Base-by-base conservation (phyloP, 169 alveolate genomes). In the Perkinsus olseni region DNA sequence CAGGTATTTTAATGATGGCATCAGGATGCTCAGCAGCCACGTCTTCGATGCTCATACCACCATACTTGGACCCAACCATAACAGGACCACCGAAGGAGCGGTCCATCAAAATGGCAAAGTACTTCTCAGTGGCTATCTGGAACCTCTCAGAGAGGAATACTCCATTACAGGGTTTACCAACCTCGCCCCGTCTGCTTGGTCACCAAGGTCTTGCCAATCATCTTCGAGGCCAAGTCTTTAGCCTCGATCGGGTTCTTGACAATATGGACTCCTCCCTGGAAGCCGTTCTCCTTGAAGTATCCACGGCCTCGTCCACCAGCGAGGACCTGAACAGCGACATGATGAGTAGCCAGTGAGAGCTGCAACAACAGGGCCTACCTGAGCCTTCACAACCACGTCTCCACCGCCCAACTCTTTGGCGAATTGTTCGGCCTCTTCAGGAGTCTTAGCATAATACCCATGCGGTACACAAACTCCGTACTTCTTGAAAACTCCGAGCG, bases 41-140 rank as follows among this genome's bases (percentile, higher is more conserved):
- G 74, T 98, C 99, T 94, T 98, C 99, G 38, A 98, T 98, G 91
- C 96, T 95, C 91, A 97, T 96, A 20, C 99, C 99, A 40, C 99
- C 99, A 74, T 95, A 96, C 91, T 94, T 96, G 39, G 98, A 96
- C 82, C 97, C 97, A 0, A 98, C 95, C 62, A 97, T 94, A 28
- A 96, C 96, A 38, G 99, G 97, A 39, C 98, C 98, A 36, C 99
- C 99, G 24, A 97, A 95, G 38, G 94, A 93, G 48, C 99, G 96
- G 95, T 99, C 99, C 92, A 99, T 95, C 91, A 97, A 94, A 74
- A 99, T 96, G 74, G 99, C 98, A 62, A 99, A 93, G 95, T 99
- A 99, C 94, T 97, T 93, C 96, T 99, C 99, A 74, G 95, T 96
- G 40, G 95, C 94, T 50, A 98, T 93, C 74, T 93, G 11, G 62